Percentiles rank a stretch among this genome's conserved stretches.
phyloP scores from a whole-genome alignment of 2,329 filamentous ascomycete genomes.

The Ploettnerulaceae sp. region DNA sequence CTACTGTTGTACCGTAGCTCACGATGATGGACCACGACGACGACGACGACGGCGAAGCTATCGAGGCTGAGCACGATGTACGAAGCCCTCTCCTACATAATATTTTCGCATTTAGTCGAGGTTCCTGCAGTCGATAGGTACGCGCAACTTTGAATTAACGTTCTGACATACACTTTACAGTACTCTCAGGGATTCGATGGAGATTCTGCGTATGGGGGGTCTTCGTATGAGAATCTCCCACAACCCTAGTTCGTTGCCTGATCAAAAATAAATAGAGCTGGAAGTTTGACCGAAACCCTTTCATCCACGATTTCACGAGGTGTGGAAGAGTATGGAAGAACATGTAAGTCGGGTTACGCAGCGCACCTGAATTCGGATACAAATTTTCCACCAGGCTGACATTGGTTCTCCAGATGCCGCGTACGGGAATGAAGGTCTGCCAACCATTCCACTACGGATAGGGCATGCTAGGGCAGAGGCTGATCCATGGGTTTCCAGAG shows the following conservation, averaged over 20 bases:
- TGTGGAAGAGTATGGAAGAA: constrained; percentile 27
- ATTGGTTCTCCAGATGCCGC: constrained; percentile 19
- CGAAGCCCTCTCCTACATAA: neutral
- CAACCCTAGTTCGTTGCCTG: neutral
- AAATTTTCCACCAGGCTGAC: neutral
- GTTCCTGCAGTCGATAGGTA: neutral
- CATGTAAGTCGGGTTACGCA: constrained; percentile 4
- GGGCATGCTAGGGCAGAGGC: constrained; percentile 20
- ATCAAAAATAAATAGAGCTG: constrained; percentile 10
- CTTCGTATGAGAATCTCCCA: constrained; percentile 10
- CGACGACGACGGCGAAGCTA: too few species aligned
- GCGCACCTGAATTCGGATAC: neutral
- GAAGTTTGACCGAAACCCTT: constrained; percentile 22
- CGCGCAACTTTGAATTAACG: neutral
- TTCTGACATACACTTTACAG: neutral
- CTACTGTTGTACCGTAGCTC: too few species aligned
- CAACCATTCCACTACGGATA: constrained; percentile 10
- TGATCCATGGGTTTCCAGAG: constrained; percentile 5
- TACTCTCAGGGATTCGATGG: constrained; percentile 20
- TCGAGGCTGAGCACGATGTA: constrained; percentile 11
- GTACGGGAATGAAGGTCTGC: constrained; percentile 24
- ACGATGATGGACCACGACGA: constrained; percentile 5
- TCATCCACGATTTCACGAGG: constrained; percentile 21
- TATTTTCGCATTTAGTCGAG: neutral
- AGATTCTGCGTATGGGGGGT: constrained; percentile 22